These are phyloP conservation scores for Yamadazyma sp. DNA, from an alignment of 1,139 yeast species.

Conservation along the genomic window DNA sequence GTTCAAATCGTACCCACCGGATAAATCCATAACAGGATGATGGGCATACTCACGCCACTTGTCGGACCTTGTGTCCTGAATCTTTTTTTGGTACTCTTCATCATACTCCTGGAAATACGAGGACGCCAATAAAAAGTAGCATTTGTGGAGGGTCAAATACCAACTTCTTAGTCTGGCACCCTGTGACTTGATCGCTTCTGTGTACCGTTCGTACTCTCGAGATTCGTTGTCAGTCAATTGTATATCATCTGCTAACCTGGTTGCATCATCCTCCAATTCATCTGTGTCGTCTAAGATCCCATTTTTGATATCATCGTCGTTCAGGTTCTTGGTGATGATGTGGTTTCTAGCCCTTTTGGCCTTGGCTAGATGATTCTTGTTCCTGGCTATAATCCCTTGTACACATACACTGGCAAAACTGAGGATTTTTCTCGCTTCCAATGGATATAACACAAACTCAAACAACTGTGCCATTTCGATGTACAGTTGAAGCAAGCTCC, in stretches of 20 bases:
- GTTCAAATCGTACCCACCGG: background rate
- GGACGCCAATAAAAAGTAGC: conserved; percentile 78
- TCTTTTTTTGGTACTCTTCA: conserved; percentile 36
- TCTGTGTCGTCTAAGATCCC: conserved; percentile 16
- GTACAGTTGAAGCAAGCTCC: conserved; percentile 41
- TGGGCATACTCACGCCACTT: background rate
- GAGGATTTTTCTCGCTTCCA: conserved; percentile 31
- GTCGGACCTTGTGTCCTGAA: conserved; percentile 9
- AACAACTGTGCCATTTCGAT: conserved; percentile 63
- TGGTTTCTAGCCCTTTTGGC: conserved; percentile 5
- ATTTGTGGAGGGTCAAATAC: conserved; percentile 68
- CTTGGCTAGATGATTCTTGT: conserved; percentile 6
- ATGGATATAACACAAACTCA: conserved; percentile 55
- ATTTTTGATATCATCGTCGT: conserved; percentile 8
- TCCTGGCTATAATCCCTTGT: conserved; percentile 15
- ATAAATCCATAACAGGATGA: background rate
- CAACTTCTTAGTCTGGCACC: conserved; percentile 44
- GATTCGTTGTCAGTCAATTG: conserved; percentile 15
- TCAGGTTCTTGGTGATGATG: conserved; percentile 6
- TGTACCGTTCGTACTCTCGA: conserved; percentile 21
- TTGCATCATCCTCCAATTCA: conserved; percentile 24
- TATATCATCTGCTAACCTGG: conserved; percentile 9
- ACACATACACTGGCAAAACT: conserved; percentile 18
- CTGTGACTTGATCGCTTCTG: conserved; percentile 24
- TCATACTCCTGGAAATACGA: conserved; percentile 68